Conservation (phyloP, 495 filamentous ascomycete species). For the Xylaria venustula region DNA sequence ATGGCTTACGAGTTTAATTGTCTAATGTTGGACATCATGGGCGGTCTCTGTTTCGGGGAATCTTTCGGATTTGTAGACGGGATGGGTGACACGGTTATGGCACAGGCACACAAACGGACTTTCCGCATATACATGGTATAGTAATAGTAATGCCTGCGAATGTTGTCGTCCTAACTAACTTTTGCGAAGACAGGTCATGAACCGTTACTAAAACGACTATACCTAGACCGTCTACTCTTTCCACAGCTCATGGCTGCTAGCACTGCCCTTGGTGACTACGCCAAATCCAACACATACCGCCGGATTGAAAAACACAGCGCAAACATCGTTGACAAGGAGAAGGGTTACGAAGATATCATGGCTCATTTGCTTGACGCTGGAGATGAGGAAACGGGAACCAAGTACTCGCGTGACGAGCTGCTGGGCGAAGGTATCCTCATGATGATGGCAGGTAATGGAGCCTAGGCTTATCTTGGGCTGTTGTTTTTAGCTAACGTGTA, state of each 20-base stretch:
- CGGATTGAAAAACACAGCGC: neutral
- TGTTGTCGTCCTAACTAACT: neutral
- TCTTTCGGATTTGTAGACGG: neutral
- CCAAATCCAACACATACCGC: neutral
- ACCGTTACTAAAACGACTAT: neutral
- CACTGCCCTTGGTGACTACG: neutral
- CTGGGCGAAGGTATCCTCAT: neutral
- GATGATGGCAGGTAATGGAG: neutral
- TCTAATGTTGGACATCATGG: neutral
- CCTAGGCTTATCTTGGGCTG: neutral
- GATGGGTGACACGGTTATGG: neutral
- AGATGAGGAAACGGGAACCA: neutral
- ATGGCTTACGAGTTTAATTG: neutral
- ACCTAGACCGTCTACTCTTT: neutral
- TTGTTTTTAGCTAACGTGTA: neutral
- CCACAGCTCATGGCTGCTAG: neutral
- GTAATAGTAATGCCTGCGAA: neutral
- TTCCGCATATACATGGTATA: neutral
- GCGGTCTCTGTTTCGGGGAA: neutral
- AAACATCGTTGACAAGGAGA: neutral
- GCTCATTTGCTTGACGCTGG: neutral
- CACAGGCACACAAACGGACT: neutral
- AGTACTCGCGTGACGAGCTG: neutral
- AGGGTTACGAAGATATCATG: neutral
- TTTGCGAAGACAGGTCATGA: neutral